A percentile compares a stretch with the other conserved stretches of the same genome.
Conservation (phyloP, 1,139 yeast genomes). For the Kodamaea alishanica region DNA sequence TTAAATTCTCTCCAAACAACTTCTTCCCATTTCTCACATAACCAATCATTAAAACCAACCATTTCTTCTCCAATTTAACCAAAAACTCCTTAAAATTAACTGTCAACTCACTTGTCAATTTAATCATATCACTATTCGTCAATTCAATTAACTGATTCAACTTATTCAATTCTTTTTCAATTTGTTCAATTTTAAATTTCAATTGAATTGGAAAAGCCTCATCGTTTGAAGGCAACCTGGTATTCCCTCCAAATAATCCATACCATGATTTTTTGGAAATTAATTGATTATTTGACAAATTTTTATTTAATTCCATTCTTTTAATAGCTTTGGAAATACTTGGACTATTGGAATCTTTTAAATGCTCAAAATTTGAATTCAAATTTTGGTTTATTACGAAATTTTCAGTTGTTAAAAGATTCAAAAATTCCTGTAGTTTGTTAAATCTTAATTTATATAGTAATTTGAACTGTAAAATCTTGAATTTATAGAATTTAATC, state of each 20-base stretch:
- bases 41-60: conserved; percentile 38
- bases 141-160: conserved; percentile 41
- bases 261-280: conserved; percentile 40
- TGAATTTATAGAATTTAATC: conserved; percentile 44
- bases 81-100: conserved; percentile 32
- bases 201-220: conserved; percentile 14
- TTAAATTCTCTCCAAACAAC: conserved; percentile 36
- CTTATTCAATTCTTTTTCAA: conserved; percentile 42
- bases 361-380: conserved; percentile 21
- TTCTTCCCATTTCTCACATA: conserved; percentile 38
- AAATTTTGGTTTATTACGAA: conserved; percentile 1
- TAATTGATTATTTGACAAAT: conserved; percentile 17
- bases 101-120: conserved; percentile 31
- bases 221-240: conserved; percentile 6
- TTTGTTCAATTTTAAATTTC: conserved; percentile 29
- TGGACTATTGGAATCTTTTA: conserved; percentile 39
- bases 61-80: conserved; percentile 36
- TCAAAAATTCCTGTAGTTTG: conserved; percentile 38
- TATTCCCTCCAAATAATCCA: conserved; percentile 43
- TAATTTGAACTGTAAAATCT: conserved; percentile 41
- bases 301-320: conserved; percentile 25
- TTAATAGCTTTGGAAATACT: conserved; percentile 38
- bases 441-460: conserved; percentile 40
- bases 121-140: conserved; percentile 34
- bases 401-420: conserved; percentile 16